Percentiles rank a stretch among this genome's conserved stretches.
These are phyloP conservation scores for Davidsoniella virescens DNA, from an alignment of 2,329 filamentous ascomycete genomes.

Conservation along the genomic window DNA sequence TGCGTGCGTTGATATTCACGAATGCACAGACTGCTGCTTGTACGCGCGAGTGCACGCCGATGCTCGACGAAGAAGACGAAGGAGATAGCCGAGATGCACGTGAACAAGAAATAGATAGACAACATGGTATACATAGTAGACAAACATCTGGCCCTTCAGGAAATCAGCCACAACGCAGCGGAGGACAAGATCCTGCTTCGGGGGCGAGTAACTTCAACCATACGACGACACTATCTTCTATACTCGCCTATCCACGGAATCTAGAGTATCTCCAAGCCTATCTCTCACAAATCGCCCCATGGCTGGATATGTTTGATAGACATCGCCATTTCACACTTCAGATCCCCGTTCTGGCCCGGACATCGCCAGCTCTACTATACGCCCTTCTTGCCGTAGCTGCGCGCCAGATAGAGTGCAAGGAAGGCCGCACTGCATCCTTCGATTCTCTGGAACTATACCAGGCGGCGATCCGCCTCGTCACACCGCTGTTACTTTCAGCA, in stretches of 20 bases:
- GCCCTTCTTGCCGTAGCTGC: constrained; percentile 38
- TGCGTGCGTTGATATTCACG: constrained; percentile 29
- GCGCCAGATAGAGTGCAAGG: constrained; percentile 35
- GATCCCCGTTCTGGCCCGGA: constrained; percentile 32
- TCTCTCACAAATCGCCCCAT: constrained; percentile 35
- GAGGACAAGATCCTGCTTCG: too few relatives aligned
- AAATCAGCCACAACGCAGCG: too few relatives aligned
- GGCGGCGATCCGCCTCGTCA: constrained; percentile 30
- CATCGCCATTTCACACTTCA: constrained; percentile 35
- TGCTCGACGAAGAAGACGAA: constrained; percentile 18
- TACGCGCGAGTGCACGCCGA: constrained; percentile 24
- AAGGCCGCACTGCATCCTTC: constrained; percentile 26
- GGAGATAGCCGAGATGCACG: constrained; percentile 17
- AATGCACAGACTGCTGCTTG: constrained; percentile 28
- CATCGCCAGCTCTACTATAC: constrained; percentile 30
- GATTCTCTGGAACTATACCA: constrained; percentile 40
- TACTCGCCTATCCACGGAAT: too few relatives aligned
- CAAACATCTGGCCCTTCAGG: too few relatives aligned
- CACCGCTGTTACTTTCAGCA: constrained; percentile 18
- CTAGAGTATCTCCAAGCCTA: constrained; percentile 32
- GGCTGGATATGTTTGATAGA: constrained; percentile 43
- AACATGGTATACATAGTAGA: neutral
- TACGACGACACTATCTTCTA: too few relatives aligned
- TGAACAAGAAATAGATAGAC: neutral
- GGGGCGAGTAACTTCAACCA: too few relatives aligned